Base-by-base conservation (phyloP, 768 basidiomycete genomes). In the Mycena pura region DNA sequence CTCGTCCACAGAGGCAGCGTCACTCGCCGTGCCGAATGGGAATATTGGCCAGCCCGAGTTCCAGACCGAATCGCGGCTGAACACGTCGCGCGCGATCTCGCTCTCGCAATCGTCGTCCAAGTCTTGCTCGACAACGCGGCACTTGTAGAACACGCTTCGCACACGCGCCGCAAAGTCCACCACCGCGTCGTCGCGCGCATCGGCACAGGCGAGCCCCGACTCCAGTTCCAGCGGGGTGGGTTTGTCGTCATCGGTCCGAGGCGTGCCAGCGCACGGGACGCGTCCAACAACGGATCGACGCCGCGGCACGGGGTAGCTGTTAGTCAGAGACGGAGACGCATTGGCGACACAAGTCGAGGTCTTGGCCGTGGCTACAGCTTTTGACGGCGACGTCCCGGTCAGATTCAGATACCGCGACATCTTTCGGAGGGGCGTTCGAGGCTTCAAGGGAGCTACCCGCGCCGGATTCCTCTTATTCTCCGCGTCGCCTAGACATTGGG, bases 81-180 rank as follows among this genome's bases (percentile, higher is more conserved):
- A 65, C 14, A 65, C 21, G 32, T 65, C 43, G 31, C 64, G 64
- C 17, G 40, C 49, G 47, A 28, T 43, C 21, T 57, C 60, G 31
- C 34, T 19, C 4, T 49, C 52, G 15, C 51, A 52, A 34, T 51
- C 63, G 13, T 15, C 58, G 24, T 46, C 24, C 10, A 40, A 19
- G 19, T 36, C 36, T 31, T 19, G 2, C 3, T 38, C 22, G 22
- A 39, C 41, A 13, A 1, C 34, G 8, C 50, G 43, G 19, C 19
- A 25, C 32, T 54, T 57, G 24, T 65, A 65, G 29, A 65, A 62
- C 22, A 49, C 60, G 56, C 64, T 65, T 13, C 51, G 59, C 19
- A 65, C 48, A 28, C 64, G 64, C 17, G 64, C 60, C 2, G 60
- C 60, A 45, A 41, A 55, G 56, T 65, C 64, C 29, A 53, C 6